phyloP scores from a whole-genome alignment of 73 alveolate species.

The Halteria grandinella region DNA sequence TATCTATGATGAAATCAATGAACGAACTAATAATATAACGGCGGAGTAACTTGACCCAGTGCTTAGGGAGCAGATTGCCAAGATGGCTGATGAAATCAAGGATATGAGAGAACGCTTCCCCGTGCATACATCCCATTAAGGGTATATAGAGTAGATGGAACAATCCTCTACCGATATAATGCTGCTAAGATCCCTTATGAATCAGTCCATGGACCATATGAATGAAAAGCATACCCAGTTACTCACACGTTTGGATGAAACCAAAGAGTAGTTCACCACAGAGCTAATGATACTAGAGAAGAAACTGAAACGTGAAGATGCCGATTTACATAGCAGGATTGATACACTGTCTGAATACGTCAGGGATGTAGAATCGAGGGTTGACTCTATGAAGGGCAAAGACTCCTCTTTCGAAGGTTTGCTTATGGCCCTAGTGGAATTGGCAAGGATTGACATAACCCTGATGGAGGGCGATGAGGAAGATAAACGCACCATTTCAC shows the following conservation, averaged over 20 bases:
- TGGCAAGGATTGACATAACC: constrained; percentile 28
- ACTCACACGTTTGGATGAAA: constrained; percentile 3
- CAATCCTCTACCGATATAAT: constrained; percentile 2
- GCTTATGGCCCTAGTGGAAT: constrained; percentile 7
- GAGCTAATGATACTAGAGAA: constrained; percentile 27
- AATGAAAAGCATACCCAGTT: background rate
- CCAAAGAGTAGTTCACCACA: background rate
- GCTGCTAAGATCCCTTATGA: background rate
- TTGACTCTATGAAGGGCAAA: background rate
- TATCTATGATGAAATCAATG: constrained; percentile 8
- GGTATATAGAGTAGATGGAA: background rate
- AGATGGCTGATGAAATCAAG: background rate
- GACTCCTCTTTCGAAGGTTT: constrained; percentile 26
- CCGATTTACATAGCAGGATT: background rate
- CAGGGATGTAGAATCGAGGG: background rate
- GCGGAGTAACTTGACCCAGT: background rate
- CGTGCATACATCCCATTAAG: background rate
- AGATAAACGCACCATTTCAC: constrained; percentile 31
- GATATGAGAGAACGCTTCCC: constrained; percentile 24
- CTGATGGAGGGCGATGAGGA: constrained; percentile 32
- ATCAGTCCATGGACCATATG: constrained; percentile 1
- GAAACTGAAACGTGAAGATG: constrained; percentile 3
- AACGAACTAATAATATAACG: background rate
- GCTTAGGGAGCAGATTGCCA: background rate
- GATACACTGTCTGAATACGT: background rate